Conservation (phyloP, 2,329 filamentous ascomycete species). For the Corynespora cassiicola region DNA sequence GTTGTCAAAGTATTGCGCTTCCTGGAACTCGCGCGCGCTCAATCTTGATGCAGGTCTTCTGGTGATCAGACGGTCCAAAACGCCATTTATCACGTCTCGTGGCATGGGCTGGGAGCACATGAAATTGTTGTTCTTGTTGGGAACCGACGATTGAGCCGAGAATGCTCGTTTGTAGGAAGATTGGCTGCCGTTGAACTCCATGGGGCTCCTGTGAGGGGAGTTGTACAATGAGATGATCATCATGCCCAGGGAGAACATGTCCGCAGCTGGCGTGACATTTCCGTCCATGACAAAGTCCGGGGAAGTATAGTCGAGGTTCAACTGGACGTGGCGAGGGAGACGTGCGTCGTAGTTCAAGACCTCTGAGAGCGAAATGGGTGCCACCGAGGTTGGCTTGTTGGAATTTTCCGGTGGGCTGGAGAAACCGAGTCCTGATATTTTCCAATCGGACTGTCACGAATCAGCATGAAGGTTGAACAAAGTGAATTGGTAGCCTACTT, state of each 20-base stretch:
- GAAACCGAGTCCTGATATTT: slow-evolving; percentile 93
- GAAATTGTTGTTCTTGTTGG: slow-evolving; percentile 82
- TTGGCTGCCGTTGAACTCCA: slow-evolving; percentile 80
- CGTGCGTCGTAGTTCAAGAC: slow-evolving; percentile 84
- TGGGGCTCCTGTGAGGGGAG: slow-evolving; percentile 85
- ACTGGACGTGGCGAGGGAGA: slow-evolving; percentile 80
- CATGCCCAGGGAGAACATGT: slow-evolving; percentile 93
- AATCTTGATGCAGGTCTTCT: slow-evolving; percentile 85
- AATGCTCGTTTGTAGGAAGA: slow-evolving; percentile 88
- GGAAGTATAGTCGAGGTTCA: slow-evolving; percentile 91
- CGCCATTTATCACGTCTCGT: slow-evolving; percentile 74
- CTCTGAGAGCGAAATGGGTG: slow-evolving; percentile 82
- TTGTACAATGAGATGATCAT: slow-evolving; percentile 92
- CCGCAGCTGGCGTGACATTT: slow-evolving; percentile 81
- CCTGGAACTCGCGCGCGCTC: slow-evolving; percentile 88
- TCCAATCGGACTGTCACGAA: slow-evolving; percentile 83
- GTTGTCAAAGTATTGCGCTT: slow-evolving; percentile 96
- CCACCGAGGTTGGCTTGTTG: slow-evolving; percentile 75
- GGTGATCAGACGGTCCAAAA: slow-evolving; percentile 86
- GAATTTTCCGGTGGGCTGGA: slow-evolving; percentile 81
- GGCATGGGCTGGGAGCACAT: slow-evolving; percentile 81
- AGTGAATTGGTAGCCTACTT: slow-evolving; percentile 60
- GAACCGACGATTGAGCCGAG: slow-evolving; percentile 77
- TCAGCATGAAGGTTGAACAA: slow-evolving; percentile 28
- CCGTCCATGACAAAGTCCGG: slow-evolving; percentile 94